Base-by-base conservation (phyloP, 2,329 filamentous ascomycete species). In the Xylaria sp. region DNA sequence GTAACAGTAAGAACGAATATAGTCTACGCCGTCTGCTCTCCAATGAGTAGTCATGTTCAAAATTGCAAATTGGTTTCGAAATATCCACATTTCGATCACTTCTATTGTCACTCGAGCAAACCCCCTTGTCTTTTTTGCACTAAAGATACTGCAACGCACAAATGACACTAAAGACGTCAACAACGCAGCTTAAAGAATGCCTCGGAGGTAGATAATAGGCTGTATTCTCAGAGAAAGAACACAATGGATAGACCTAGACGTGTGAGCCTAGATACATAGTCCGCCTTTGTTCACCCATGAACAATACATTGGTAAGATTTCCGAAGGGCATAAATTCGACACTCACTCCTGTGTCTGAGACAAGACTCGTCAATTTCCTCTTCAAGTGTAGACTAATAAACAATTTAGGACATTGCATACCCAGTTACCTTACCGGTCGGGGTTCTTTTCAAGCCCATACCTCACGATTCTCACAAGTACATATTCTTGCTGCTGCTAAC, bases 271-370 rank as follows among this genome's bases (percentile, higher is more conserved):
- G 5, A 51, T 9, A 17, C 17, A 33, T 4, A 3, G 33, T n/a
- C 10, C 10, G 13, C 22, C 39, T 54, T 45, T 20, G 20, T 11
- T 25, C 27, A 15, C 9, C 22, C 6, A n/a, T 29, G 29, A 33
- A 54, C 58, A 61, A 61, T 61, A 5, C 49, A 31, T 54, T 22
- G 38, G 39, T 9, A 61, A 36, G 49, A 31, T 31, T 25, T 50
- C 20, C 27, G 29, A n/a, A 10, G 15, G 15, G 10, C 17, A 38
- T 54, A 54, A 27, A 53, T 36, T 39, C 3, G 20, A n/a, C 20
- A 25, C 15, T 54, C 5, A 13, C 20, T 20, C 9, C 51, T 25
- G 11, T 7, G 6, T 29, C 7, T 1, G 22, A 29, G 36, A 27
- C 51, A 15, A 38, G 25, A 22, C 3, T 9, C 20, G 5, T 38